Conservation (phyloP, 768 basidiomycete species). For the Trametes maxima region DNA sequence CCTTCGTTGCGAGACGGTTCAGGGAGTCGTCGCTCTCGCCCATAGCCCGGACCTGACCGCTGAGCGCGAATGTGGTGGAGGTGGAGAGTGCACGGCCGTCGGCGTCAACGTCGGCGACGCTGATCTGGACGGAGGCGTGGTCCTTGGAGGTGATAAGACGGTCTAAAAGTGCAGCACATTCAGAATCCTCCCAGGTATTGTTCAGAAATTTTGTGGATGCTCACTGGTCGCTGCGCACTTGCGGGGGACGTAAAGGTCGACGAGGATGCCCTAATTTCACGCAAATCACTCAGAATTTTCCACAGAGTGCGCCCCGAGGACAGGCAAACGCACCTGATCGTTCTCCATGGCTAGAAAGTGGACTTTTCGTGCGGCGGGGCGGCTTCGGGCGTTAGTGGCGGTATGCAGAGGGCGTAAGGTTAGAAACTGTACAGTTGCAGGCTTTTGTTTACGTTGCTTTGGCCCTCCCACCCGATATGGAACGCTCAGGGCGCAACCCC, state of each 20-base stretch:
- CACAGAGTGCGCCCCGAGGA: neutral
- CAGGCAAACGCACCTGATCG: slow-evolving; percentile 66
- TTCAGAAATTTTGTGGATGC: slow-evolving; percentile 36
- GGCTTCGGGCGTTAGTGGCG: slow-evolving; percentile 24
- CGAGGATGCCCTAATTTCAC: slow-evolving; percentile 81
- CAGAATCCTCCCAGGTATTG: neutral
- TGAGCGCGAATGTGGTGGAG: slow-evolving; percentile 91
- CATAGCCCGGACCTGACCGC: slow-evolving; percentile 90
- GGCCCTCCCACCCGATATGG: slow-evolving; percentile 14
- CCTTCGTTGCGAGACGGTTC: slow-evolving; percentile 94
- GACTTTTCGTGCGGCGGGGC: slow-evolving; percentile 25
- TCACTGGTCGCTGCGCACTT: slow-evolving; percentile 97
- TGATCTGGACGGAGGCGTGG: slow-evolving; percentile 97
- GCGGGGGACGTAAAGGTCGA: slow-evolving; percentile 99
- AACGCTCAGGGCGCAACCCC: neutral
- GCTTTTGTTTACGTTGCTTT: slow-evolving; percentile 24
- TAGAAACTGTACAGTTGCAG: slow-evolving; percentile 37
- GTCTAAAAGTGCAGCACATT: slow-evolving; percentile 51
- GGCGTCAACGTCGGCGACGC: slow-evolving; percentile 91
- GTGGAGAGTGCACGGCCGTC: slow-evolving; percentile 78
- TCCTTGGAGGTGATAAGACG: slow-evolving; percentile 99
- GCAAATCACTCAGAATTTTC: slow-evolving; percentile 10
- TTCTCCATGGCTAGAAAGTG: slow-evolving; percentile 72
- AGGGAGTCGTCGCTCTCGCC: slow-evolving; percentile 97
- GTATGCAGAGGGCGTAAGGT: slow-evolving; percentile 30